These are phyloP conservation scores for Toxoplasma gondii DNA, from an alignment of 169 alveolate species.

Conservation along the genomic window DNA sequence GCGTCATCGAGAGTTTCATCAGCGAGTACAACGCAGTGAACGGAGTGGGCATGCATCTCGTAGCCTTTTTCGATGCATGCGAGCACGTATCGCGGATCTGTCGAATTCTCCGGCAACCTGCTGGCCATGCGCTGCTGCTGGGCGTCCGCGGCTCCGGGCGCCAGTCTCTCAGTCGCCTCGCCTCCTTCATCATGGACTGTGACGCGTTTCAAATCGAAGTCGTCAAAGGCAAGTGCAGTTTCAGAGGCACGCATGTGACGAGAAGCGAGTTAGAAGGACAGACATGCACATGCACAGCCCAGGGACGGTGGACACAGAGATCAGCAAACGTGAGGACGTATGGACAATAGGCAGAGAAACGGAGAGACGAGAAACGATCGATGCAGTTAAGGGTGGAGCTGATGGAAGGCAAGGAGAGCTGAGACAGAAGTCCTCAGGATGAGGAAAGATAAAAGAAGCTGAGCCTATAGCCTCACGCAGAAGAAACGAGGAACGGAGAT, in stretches of 20 bases:
- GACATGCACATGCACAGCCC: conserved; percentile 70
- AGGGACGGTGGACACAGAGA: no score
- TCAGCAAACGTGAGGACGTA: no score
- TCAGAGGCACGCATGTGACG: conserved; percentile 78
- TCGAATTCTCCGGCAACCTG: conserved; percentile 93
- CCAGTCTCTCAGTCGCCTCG: conserved; percentile 94
- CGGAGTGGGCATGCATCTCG: conserved; percentile 86
- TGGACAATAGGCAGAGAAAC: no score
- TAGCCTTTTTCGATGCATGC: conserved; percentile 91
- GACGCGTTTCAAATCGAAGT: conserved; percentile 88
- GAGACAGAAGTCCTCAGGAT: no score
- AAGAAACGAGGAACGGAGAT: background rate
- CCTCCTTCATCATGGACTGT: conserved; percentile 91
- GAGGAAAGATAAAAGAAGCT: no score
- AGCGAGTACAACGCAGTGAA: conserved; percentile 83
- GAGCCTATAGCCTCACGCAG: background rate
- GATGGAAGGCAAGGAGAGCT: no score
- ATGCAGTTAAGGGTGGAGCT: no score
- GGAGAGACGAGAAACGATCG: no score
- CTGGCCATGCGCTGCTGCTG: conserved; percentile 94
- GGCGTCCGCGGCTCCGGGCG: conserved; percentile 99
- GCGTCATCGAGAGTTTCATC: conserved; percentile 78
- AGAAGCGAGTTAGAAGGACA: conserved; percentile 89
- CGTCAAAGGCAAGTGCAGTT: conserved; percentile 86
- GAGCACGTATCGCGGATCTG: conserved; percentile 94